Evolutionary conservation across 306 rosid species (phyloP).

Genomic region (Cyamopsis tetragonoloba): DNA sequence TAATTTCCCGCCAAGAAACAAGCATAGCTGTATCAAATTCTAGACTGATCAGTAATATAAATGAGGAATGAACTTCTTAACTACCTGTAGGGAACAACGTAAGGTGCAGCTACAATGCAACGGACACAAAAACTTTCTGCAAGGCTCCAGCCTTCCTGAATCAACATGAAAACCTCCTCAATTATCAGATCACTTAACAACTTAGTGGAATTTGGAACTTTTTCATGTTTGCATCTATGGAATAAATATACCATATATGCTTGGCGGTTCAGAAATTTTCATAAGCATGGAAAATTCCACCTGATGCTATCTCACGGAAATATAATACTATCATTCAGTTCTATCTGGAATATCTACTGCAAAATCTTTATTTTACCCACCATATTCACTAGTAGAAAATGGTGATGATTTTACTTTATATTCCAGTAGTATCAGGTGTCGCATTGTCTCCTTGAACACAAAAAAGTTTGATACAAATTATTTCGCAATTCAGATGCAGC

Average conservation of each 20-base stretch:
- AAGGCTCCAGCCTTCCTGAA: conserved; percentile 93
- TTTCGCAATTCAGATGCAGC: neutral
- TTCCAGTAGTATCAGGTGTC: neutral
- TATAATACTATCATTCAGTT: conserved; percentile 8
- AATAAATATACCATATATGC: neutral
- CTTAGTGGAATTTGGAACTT: neutral
- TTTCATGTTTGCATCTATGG: neutral
- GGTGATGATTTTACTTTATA: neutral
- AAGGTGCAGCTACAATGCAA: conserved; percentile 78
- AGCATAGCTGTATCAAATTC: neutral
- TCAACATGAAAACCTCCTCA: conserved; percentile 31
- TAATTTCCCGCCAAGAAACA: neutral
- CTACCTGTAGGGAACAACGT: conserved; percentile 83
- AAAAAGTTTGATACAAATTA: neutral
- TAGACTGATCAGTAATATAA: neutral
- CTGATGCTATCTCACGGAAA: neutral
- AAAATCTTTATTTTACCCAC: neutral
- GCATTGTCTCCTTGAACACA: neutral
- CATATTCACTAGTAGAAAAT: neutral
- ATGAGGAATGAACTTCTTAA: conserved; percentile 1
- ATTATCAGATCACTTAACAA: neutral
- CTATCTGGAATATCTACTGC: neutral
- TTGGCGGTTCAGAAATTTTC: neutral
- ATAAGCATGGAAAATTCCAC: neutral
- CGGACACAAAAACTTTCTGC: conserved; percentile 61